Base-by-base conservation (phyloP, 2,329 filamentous ascomycete species). In the Claviceps capensis region DNA sequence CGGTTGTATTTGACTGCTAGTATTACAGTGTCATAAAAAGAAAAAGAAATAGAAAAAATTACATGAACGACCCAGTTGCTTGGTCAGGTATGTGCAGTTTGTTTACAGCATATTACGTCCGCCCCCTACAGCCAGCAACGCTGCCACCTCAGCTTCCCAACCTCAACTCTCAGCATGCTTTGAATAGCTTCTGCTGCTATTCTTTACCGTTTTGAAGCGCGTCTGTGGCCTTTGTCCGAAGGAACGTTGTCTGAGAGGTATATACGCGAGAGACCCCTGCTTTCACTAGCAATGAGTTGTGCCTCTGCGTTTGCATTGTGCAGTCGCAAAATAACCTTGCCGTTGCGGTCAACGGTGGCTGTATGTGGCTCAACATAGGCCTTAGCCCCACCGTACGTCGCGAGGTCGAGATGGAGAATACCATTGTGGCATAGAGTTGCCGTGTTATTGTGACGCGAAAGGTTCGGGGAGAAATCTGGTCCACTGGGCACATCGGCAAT, bases 351-450 rank as follows among this genome's bases (percentile, higher is more conserved):
- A 48, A 78, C 60, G 54, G 62, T 67, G 38, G 74, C 74, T 8
- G 63, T 64, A 22, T 62, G 55, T 3, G 75, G 66, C 51, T 72
- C 68, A 41, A 78, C 69, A 60, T 72, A 79, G 6, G 75, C 57
- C 69, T 82, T 82, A 55, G 71, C 66, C 38, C 79, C 79, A 52
- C 79, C 79, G 34, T 58, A 58, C 2, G 72, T 67, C 8, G 64
- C 63, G 4, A 73, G 72, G 54, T 81, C 74, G 41, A 79, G 66
- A 34, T 66, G 60, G 44, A 60, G 59, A 40, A 76, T 64, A 43
- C 67, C 67, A 16, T 63, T 56, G 38, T 11, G 66, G 59, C 58
- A 63, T 58, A 44, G 55, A 58, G 53, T 56, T 64, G 54, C 56
- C 65, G 54, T 56, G 64, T 40, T 48, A 23, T n/a, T 55, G 53